A percentile compares a stretch with the other conserved stretches of the same genome.
Evolutionary conservation across 768 basidiomycete genomes (phyloP).

Genomic region (Boletus insuetus): DNA sequence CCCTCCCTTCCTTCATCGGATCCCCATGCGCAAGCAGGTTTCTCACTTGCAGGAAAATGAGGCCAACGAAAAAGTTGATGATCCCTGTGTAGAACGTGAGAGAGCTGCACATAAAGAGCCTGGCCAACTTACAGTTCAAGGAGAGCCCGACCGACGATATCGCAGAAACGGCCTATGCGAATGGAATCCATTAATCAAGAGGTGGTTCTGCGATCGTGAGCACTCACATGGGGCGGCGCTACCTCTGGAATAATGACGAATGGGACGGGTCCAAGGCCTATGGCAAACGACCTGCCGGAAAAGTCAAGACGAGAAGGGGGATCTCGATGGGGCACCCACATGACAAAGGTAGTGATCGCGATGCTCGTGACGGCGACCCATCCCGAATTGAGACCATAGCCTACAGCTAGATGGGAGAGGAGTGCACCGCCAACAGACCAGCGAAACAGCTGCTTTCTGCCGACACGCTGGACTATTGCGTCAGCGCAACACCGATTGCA

Average conservation of each 20-base stretch:
- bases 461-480: conserved; percentile 52
- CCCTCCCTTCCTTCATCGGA: conserved; percentile 68
- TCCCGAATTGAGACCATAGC: conserved; percentile 65
- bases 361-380: conserved; percentile 62
- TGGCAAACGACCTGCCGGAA: conserved; percentile 69
- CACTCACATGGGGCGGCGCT: conserved; percentile 70
- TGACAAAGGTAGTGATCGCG: conserved; percentile 77
- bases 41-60: conserved; percentile 82
- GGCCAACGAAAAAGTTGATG: conserved; percentile 79
- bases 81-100: conserved; percentile 53
- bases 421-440: conserved; percentile 67
- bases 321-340: conserved; percentile 43
- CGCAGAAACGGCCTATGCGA: conserved; percentile 68
- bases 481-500: conserved; percentile 2
- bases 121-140: conserved; percentile 54
- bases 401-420: conserved; percentile 62
- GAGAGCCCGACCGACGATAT: conserved; percentile 74
- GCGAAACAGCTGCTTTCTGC: conserved; percentile 66
- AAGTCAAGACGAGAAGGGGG: neutral
- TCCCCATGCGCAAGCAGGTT: conserved; percentile 65
- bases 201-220: neutral
- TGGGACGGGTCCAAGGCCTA: conserved; percentile 89
- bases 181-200: neutral
- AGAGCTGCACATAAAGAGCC: neutral
- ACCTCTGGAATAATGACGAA: conserved; percentile 93